Evolutionary conservation across 164 flowering plant genomes (phyloP), one percentile per base, ranked within the genome.

Genomic region (Akebia trifoliata): DNA sequence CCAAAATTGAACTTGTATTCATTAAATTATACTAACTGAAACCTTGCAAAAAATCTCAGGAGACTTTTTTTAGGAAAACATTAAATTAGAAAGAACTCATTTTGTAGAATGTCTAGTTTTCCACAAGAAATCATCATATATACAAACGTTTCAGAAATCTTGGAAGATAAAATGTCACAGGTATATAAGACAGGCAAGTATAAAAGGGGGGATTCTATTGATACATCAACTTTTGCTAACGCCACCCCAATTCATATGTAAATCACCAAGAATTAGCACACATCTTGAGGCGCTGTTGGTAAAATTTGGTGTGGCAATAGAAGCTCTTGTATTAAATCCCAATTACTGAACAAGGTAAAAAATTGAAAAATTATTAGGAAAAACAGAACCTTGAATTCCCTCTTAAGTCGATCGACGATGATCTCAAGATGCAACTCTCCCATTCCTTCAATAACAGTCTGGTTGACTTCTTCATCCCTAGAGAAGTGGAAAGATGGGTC

Each of bases 401-500:
- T 79, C 75, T 86, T 87, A 32, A 93, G 88, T 28, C 99, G 73
- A 64, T 93, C 99, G 18, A 93, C 96, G 44, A 93, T 90, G 55
- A 93, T 93, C 69, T 93, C 99, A 51, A 93, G 97, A 74, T 93
- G 99, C 69, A 93, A 73, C 69, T 93, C 99, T 56, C 99, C 99
- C 97, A 93, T 93, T 46, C 99, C 99, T 75, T 90, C 96, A 64
- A 90, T 93, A 56, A 93, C 92, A 0, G 97, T 93, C 72, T 90
- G 99, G 66, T 86, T 87, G 53, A 70, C 74, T 70, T 93, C 99
- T 59, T 93, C 95, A 69, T 93, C 99, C n/a, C 95, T 76, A 12
- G 97, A 83, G 68, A 90, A 90, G 70, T 90, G 99, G 84, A 93
- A 90, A 53, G 99, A 93, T 31, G 97, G 99, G 65, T 93, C 99